Conservation (phyloP, 1,284 basidiomycete genomes). For the Tylopilus sp. region DNA sequence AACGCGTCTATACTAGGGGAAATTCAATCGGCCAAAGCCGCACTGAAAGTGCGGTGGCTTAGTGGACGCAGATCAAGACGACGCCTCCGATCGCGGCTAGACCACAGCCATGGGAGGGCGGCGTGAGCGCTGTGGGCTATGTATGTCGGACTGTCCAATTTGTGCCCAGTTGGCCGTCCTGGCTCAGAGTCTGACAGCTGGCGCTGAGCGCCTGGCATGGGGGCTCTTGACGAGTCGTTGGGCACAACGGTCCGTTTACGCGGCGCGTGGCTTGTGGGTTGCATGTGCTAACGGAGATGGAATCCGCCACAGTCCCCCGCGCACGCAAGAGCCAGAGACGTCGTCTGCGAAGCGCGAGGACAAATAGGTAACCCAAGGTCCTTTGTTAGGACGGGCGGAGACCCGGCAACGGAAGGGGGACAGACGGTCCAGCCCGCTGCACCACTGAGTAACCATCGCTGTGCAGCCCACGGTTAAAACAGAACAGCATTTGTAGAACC, state of each 20-base stretch:
- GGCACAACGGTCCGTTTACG: neutral
- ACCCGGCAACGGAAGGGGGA: slow-evolving; percentile 2
- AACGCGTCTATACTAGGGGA: neutral
- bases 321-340: neutral
- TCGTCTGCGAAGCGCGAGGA: neutral
- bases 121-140: neutral
- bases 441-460: neutral
- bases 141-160: neutral
- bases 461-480: neutral
- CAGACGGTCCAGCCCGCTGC: neutral
- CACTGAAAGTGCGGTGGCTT: neutral
- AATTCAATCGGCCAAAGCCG: slow-evolving; percentile 4
- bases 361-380: slow-evolving; percentile 3
- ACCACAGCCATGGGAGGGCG: neutral
- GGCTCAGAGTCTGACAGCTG: neutral
- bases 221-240: neutral
- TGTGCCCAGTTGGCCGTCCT: neutral
- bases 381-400: neutral
- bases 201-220: neutral
- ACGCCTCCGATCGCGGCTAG: neutral
- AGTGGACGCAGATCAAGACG: neutral
- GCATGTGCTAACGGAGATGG: neutral
- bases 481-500: neutral
- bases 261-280: neutral
- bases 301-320: neutral